Base-by-base conservation (phyloP, 495 filamentous ascomycete genomes). In the Aspergillus cavernicola region DNA sequence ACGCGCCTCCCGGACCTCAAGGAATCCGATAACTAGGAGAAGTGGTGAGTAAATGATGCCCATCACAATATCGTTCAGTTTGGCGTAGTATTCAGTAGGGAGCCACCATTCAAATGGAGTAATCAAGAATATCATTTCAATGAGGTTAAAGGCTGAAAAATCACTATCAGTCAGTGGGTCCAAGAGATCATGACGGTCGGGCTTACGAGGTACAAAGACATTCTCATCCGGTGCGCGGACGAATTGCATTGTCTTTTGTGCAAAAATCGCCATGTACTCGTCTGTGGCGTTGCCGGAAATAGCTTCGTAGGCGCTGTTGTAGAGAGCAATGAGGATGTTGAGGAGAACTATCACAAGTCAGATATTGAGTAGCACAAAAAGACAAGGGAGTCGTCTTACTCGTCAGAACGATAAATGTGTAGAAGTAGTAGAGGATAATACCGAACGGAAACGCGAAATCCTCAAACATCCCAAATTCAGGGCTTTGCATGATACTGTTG, bases 51-150 rank as follows among this genome's bases (percentile, higher is more conserved):
- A 98, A 12, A 97, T 75, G 40, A 86, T 58, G 19, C 75, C 85
- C 93, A 97, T 98, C 50, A 96, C 80, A 47, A 79, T 72, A 61
- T 96, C 87, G 64, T 97, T 98, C 22, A 97, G 67, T 16, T 75
- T 81, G 43, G 87, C 85, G 61, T 97, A 98, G 0, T 62, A 60
- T 4, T 66, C 50, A 29, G 79, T 78, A 15, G 81, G 63, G 65
- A 97, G 78, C 95, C 93, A 97, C 95, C 95, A 98, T 73, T 97
- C 93, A 49, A 97, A 85, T 28, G 91, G 90, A 2, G 91, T 58
- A 43, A 90, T 77, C 2, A 97, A 71, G 39, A 79, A 74, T 59
- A 96, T 78, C 13, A 97, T 84, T 63, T 97, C 93, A 44, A 98
- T 80, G 9, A 98, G 80, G 65, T 98, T 98, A 70, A 97, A 90